Evolutionary conservation across 192 early-diverging fungal species (phyloP).

Genomic region (Backusella circina): DNA sequence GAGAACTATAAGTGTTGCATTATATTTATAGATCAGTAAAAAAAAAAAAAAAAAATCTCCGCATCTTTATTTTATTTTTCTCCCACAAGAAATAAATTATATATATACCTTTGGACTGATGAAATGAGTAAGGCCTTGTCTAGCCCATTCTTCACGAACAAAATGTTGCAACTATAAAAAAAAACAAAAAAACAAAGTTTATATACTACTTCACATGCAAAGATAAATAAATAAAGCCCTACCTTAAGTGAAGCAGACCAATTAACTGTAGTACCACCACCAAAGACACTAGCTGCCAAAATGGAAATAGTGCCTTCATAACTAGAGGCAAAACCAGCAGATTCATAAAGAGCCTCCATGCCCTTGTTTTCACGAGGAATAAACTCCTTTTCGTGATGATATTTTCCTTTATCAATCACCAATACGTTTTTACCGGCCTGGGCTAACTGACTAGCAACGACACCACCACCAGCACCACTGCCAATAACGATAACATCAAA

Average conservation of each 20-base stretch:
- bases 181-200: slow-evolving; percentile 12
- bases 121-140: slow-evolving; percentile 54
- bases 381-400: slow-evolving; percentile 51
- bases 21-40: background rate
- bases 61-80: background rate
- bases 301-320: slow-evolving; percentile 52
- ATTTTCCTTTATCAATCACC: slow-evolving; percentile 69
- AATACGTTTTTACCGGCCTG: slow-evolving; percentile 61
- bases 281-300: slow-evolving; percentile 63
- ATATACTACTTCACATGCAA: slow-evolving; percentile 14
- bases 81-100: background rate
- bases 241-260: slow-evolving; percentile 58
- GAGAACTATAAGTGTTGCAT: slow-evolving; percentile 26
- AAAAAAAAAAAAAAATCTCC: background rate
- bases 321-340: slow-evolving; percentile 39
- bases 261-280: slow-evolving; percentile 73
- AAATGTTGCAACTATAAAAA: slow-evolving; percentile 44
- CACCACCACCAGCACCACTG: slow-evolving; percentile 65
- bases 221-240: slow-evolving; percentile 1
- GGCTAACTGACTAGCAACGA: slow-evolving; percentile 61
- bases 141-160: slow-evolving; percentile 71
- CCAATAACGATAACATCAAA: slow-evolving; percentile 70
- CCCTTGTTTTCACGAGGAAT: slow-evolving; percentile 47
- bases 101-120: slow-evolving; percentile 27
- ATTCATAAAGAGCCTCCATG: slow-evolving; percentile 52